Percentiles rank a stretch among this genome's conserved stretches.
Evolutionary conservation across 164 flowering plant species (phyloP).

Genomic region (Chloranthus sessilifolius): DNA sequence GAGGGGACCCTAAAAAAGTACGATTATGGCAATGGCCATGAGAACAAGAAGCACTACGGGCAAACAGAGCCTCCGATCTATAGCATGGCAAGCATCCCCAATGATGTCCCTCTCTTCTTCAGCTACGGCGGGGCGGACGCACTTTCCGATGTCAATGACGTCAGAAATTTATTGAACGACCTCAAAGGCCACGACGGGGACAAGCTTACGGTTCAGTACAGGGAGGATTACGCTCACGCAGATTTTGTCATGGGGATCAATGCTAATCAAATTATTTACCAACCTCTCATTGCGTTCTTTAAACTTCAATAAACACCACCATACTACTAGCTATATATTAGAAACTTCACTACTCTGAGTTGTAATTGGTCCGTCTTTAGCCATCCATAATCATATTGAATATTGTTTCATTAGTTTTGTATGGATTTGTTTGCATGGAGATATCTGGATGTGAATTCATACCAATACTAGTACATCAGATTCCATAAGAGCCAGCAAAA

Average conservation of each 20-base stretch:
- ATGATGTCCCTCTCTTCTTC: constrained; percentile 60
- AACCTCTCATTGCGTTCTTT: constrained; percentile 65
- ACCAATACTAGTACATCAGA: too few relatives aligned
- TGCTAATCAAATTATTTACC: constrained; percentile 63
- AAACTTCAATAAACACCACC: constrained; percentile 23
- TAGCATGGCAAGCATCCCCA: constrained; percentile 58
- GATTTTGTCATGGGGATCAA: constrained; percentile 61
- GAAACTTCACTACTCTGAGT: too few relatives aligned
- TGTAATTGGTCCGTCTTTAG: too few relatives aligned
- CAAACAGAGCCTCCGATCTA: constrained; percentile 66
- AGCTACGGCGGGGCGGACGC: constrained; percentile 70
- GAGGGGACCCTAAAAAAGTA: constrained; percentile 53
- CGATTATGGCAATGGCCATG: constrained; percentile 41
- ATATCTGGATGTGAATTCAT: too few relatives aligned
- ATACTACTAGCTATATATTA: too few relatives aligned
- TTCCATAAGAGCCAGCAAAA: too few relatives aligned
- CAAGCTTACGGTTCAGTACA: constrained; percentile 46
- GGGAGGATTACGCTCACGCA: constrained; percentile 66
- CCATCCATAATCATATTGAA: too few relatives aligned
- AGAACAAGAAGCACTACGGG: constrained; percentile 59
- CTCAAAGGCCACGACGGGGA: constrained; percentile 55
- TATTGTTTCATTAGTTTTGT: too few relatives aligned
- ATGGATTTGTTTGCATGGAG: too few relatives aligned
- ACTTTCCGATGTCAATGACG: constrained; percentile 64
- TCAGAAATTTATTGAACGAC: constrained; percentile 33